phyloP scores from a whole-genome alignment of 2,329 filamentous ascomycete species.

The Alternaria metachromatica region DNA sequence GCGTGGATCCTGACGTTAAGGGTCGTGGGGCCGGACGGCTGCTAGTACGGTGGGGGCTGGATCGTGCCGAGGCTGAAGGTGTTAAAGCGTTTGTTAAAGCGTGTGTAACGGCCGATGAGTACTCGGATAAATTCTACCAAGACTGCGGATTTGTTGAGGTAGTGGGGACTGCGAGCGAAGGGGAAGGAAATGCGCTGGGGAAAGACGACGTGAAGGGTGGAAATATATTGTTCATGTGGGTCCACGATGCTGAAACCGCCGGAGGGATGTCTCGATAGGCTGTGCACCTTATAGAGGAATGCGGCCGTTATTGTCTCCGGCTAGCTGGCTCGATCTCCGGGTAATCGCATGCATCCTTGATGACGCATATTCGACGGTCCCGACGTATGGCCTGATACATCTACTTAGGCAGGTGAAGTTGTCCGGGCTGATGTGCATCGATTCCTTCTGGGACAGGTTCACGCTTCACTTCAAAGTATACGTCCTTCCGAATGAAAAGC shows the following conservation, averaged over 20 bases:
- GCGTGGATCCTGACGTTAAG: slow-evolving; percentile 52
- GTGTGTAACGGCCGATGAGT: slow-evolving; percentile 34
- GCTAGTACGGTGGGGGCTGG: slow-evolving; percentile 54
- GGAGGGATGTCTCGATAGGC: too few species aligned
- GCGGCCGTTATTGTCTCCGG: too few species aligned
- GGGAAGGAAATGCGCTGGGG: slow-evolving; percentile 41
- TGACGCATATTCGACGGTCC: too few species aligned
- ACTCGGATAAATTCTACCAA: slow-evolving; percentile 53
- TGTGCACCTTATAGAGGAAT: too few species aligned
- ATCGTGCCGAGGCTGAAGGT: slow-evolving; percentile 45
- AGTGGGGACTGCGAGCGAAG: slow-evolving; percentile 41
- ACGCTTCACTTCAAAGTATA: slow-evolving; percentile 25
- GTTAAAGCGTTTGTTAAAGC: slow-evolving; percentile 40
- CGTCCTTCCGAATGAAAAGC: slow-evolving; percentile 31
- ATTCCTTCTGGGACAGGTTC: slow-evolving; percentile 3
- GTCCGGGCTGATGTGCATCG: background rate
- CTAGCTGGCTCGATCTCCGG: too few species aligned
- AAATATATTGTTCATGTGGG: slow-evolving; percentile 41
- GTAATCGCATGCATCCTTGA: too few species aligned
- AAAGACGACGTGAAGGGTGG: slow-evolving; percentile 36
- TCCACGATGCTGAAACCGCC: background rate
- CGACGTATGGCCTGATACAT: too few species aligned
- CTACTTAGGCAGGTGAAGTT: background rate
- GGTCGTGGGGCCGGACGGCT: slow-evolving; percentile 46
- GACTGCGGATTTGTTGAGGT: slow-evolving; percentile 44